Evolutionary conservation across 2,329 filamentous ascomycete genomes (phyloP), one percentile per base, ranked within the genome.

Genomic region (Akanthomyces lecanii): DNA sequence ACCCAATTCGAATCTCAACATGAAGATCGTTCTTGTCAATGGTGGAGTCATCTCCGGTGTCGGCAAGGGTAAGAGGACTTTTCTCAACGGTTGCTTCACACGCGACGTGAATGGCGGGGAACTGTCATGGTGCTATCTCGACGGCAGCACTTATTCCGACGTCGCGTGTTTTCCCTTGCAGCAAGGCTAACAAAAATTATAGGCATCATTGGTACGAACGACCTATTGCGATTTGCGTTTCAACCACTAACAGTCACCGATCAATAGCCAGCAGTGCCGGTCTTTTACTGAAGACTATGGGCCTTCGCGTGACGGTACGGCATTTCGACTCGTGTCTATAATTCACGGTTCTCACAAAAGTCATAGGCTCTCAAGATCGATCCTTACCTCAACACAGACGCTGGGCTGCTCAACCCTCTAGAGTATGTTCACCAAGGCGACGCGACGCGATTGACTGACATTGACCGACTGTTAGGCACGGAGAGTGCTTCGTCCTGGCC

Each of bases 401-500:
- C 38, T 62, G 71, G 69, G 44, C 60, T 67, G 1, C 50, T 73
- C 45, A 67, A 67, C 36, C 75, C 74, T 7, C 69, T 74, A 14
- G 74, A 76, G 72, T 71, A 68, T 30, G 72, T 50, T 21, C 21
- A 5, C 30, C 25, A 5, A 25, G 16, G 21, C 45, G 45, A 42
- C 33, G 12, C 14, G 45, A 62, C 33, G 38, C 38, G 12, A 36
- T 18, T 11, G n/a, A 23, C 25, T 4, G 10, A 11, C 23, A 12
- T 36, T 21, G 40, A 57, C 47, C 23, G 48, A 36, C 18, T 62
- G 5, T 40, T 40, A 90, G 87, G 75, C 92, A 96, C 73, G 93
- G 93, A 67, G 93, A 97, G 78, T 89, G 90, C 68, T 97, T 94
- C 73, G 93, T 97, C 55, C 84, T 95, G 63, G 86, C 91, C 69